Base-by-base conservation (phyloP, 2,329 filamentous ascomycete genomes). In the Trichoderma atrobrunneum region DNA sequence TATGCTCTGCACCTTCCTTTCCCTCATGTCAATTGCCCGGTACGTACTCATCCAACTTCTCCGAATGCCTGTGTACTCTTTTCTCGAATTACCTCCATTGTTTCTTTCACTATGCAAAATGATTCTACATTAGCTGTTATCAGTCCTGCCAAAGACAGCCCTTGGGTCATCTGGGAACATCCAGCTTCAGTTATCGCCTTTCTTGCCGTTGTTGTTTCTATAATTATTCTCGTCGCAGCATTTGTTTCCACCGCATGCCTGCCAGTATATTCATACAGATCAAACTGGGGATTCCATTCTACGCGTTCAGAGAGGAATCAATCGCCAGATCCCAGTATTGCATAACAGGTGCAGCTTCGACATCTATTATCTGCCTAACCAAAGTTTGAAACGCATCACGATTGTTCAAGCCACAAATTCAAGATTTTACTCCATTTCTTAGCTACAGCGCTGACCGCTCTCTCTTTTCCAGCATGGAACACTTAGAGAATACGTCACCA, bases 391-490 rank as follows among this genome's bases (percentile, higher is more conserved):
- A 5, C 6, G 18, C 21, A 21, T 21, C 54, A 18, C n/a, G 12
- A 30, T 48, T 21, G 1, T 30, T 5, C 1, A 48, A 1, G 0
- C 14, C 8, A 7, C 11, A 34, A 26, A 26, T 2, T 3, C 26
- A 8, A 48, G 7, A 3, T 2, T 48, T 10, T 5, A 12, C 2
- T 7, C 6, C 5, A 18, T 2, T 65, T 62, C 24, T 60, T 12
- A 16, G 16, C 2, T n/a, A 4, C n/a, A 32, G 12, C 3, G 65
- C 39, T 48, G n/a, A 24, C 6, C 11, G 14, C 43, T 1, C 11
- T 30, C 8, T 32, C 7, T 6, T 32, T 14, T 34, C 59, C 70
- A 72, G 72, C 76, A 83, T 86, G 84, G 80, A 79, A 78, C 75
- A 80, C 78, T 14, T 74, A 64, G 67, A 75, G 75, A 63, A 74